Evolutionary conservation across 225 moss, liverwort and hornwort species (phyloP), one percentile per base, ranked within the genome.

Genomic region (Polytrichum commune): DNA sequence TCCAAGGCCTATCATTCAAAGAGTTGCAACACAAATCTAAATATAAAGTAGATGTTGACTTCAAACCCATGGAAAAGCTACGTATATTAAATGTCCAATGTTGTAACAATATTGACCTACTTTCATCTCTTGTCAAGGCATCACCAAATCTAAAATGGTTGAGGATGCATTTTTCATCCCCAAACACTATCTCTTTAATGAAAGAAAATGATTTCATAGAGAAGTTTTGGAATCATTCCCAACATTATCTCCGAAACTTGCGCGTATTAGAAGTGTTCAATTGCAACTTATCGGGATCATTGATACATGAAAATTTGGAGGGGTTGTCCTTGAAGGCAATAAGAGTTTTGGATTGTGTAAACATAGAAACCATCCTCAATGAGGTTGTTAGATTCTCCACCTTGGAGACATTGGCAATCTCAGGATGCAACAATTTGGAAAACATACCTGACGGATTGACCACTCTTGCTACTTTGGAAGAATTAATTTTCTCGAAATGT

Each of bases 321-420:
- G 19, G 1, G 19, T 4, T 57, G 56, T 1, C 56, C 56, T 57
- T 20, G 56, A 19, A 57, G 7, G 5, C 1, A 20, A 19, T 57
- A 57, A 7, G 0, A 0, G 5, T 57, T 20, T 20, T 0, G 7
- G 0, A 7, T 5, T 57, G 19, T 5, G 1, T 4, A 22, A 22
- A 19, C 22, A 5, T 57, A 22, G 56, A 57, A 5, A 0, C 0
- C 1, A 5, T 57, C 22, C 56, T 22, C 5, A 20, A 57, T 5
- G 56, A 7, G 7, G 5, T 57, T 5, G 19, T 22, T 7, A 57
- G 5, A 19, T 22, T 57, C 22, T 5, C 22, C 0, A 7, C 5
- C 19, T 20, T 57, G 19, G 56, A 57, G 5, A 2, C 19, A 22
- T 57, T 57, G 19, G 5, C 1, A 19, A 5, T 57, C 19, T 19